Percentiles rank a stretch among this genome's conserved stretches.
Evolutionary conservation across 1,284 basidiomycete species (phyloP).

Genomic region (Austroboletus novae-zelandiae): DNA sequence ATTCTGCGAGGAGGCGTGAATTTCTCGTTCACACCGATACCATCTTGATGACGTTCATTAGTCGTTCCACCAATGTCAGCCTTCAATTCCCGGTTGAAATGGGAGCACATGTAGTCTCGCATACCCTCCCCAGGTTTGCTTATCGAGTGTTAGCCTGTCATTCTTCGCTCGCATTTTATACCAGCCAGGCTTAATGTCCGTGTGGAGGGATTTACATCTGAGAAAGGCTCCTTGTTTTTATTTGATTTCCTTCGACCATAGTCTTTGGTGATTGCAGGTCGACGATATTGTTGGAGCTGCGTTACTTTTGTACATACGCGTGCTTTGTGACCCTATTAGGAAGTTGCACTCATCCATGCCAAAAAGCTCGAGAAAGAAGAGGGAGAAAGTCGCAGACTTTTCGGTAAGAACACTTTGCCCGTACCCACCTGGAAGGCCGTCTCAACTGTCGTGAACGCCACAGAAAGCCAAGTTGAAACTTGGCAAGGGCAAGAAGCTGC

Average conservation of each 20-base stretch:
- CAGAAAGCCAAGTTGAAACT: conserved; percentile 97
- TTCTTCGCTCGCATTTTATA: conserved; percentile 8
- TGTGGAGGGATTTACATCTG: conserved; percentile 71
- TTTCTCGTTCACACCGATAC: conserved; percentile 20
- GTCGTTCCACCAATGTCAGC: conserved; percentile 66
- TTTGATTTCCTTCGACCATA: no score
- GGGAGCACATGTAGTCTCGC: conserved; percentile 68
- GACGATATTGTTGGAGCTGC: no score
- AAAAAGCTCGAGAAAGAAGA: conserved; percentile 83
- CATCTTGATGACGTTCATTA: conserved; percentile 24
- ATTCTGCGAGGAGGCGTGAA: conserved; percentile 87
- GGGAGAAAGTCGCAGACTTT: conserved; percentile 88
- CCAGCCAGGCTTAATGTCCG: conserved; percentile 84
- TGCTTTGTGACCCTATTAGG: background rate
- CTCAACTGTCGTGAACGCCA: conserved; percentile 7
- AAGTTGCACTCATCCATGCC: conserved; percentile 55
- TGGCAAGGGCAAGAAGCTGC: conserved; percentile 86
- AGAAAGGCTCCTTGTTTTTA: conserved; percentile 20
- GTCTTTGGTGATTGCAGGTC: no score
- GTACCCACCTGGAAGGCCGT: background rate
- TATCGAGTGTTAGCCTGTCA: conserved; percentile 50
- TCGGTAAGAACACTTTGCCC: conserved; percentile 44
- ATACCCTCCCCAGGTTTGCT: no score
- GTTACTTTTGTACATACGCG: background rate
- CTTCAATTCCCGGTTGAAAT: conserved; percentile 77